Evolutionary conservation across 1,139 yeast genomes (phyloP).

Genomic region (Debaryomyces singareniensis): DNA sequence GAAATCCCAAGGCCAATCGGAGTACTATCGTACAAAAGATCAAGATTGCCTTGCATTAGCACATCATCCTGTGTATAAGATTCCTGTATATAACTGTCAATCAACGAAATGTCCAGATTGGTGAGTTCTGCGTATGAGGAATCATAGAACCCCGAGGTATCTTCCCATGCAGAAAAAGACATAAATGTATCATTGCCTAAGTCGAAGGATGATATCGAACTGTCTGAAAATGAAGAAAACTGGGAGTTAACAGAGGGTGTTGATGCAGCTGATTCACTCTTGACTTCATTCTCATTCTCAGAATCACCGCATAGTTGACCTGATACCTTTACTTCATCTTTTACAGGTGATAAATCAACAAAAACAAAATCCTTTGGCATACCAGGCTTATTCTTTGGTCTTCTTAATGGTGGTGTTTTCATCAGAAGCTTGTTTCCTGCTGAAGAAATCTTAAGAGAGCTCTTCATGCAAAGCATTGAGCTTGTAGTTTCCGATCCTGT

Average conservation of each 20-base stretch:
- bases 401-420: slow-evolving; percentile 41
- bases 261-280: not conserved
- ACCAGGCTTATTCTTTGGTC: slow-evolving; percentile 49
- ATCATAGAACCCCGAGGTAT: too few species aligned
- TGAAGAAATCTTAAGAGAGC: slow-evolving; percentile 38
- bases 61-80: too few species aligned
- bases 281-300: not conserved
- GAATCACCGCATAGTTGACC: slow-evolving; percentile 2
- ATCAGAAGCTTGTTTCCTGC: slow-evolving; percentile 27
- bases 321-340: slow-evolving; percentile 18
- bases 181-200: too few species aligned
- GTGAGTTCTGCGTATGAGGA: too few species aligned
- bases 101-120: too few species aligned
- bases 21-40: too few species aligned
- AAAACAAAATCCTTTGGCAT: slow-evolving; percentile 49
- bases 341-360: slow-evolving; percentile 49
- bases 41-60: too few species aligned
- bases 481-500: slow-evolving; percentile 11
- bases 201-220: too few species aligned
- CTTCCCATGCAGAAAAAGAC: too few species aligned
- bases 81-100: too few species aligned
- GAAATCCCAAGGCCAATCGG: too few species aligned
- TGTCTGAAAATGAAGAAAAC: not conserved
- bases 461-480: slow-evolving; percentile 36
- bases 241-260: not conserved